A percentile compares a stretch with the other conserved stretches of the same genome.
Conservation (phyloP, 2,329 filamentous ascomycete species). For the Emericellopsis cladophorae region DNA sequence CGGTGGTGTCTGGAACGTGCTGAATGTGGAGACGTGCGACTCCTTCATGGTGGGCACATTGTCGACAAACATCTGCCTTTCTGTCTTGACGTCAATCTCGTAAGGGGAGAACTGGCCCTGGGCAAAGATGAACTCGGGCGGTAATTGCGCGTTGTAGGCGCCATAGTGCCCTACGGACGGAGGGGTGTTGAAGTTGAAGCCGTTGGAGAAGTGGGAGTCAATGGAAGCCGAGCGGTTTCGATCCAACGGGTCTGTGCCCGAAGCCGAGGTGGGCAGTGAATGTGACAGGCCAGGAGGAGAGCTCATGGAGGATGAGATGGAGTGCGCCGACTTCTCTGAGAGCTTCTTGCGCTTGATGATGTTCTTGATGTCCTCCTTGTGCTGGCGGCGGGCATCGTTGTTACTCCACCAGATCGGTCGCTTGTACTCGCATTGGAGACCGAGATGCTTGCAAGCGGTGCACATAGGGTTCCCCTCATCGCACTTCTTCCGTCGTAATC, state of each 20-base stretch:
- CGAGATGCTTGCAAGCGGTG: constrained; percentile 59
- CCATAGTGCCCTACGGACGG: constrained; percentile 40
- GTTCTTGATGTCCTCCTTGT: constrained; percentile 94
- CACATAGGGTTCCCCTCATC: constrained; percentile 51
- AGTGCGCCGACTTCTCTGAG: constrained; percentile 62
- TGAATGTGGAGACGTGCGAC: constrained; percentile 84
- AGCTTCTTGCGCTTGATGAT: constrained; percentile 97
- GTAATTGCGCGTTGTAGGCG: constrained; percentile 51
- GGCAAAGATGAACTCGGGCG: constrained; percentile 42
- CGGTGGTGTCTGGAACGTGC: constrained; percentile 73
- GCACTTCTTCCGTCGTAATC: constrained; percentile 56
- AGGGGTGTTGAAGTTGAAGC: constrained; percentile 61
- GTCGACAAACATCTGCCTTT: constrained; percentile 86
- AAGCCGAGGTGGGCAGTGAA: constrained; percentile 69
- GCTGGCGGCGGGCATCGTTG: constrained; percentile 68
- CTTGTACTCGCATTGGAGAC: constrained; percentile 89
- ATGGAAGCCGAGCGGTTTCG: constrained; percentile 66
- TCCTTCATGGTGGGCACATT: constrained; percentile 76
- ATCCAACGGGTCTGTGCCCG: constrained; percentile 62
- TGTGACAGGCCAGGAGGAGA: constrained; percentile 71
- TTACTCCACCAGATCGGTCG: constrained; percentile 96
- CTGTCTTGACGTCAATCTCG: constrained; percentile 92
- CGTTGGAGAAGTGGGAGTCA: constrained; percentile 63
- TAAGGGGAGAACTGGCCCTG: constrained; percentile 57
- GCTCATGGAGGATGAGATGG: constrained; percentile 41